Base-by-base conservation (phyloP, 495 filamentous ascomycete species). In the Podospora conica region DNA sequence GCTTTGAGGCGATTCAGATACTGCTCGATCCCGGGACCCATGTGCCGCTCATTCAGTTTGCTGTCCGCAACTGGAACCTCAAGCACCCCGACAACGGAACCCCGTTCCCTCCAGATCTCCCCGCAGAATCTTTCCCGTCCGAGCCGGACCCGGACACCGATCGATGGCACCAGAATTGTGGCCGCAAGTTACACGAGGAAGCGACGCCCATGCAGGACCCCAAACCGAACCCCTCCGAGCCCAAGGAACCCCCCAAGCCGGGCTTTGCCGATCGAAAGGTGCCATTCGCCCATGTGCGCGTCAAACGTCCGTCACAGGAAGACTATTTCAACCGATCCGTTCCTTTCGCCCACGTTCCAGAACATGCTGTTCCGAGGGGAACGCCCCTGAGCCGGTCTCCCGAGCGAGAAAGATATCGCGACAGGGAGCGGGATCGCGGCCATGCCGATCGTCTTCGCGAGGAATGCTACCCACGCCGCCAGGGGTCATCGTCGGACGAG, bases 1-100 rank as follows among this genome's bases (percentile, higher is more conserved):
- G 89, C 71, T 98, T 94, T 93, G 91, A 97, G 81, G 90, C 91
- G 2, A 92, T 98, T 18, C 92, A 98, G 77, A 79, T 96, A 28
- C 82, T 98, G 29, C 84, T 98, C 12, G 91, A 89, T 61, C 95
- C 96, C 2, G 88, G 92, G 67, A 91, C 94, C 71, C 94, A 98
- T 78, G 89, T 90, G 2, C 86, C 86, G 1, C 93, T 91, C 68
- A 73, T 98, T 9, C 93, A 93, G 70, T 88, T 86, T 69, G 92
- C 96, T 0, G 88, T 96, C 10, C 82, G 79, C 33, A 80, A 89
- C 53, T 96, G 91, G 82, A 84, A 85, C 60, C 84, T 98, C 54
- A 80, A 82, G 58, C 83, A 94, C 73, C 90, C 92, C 0, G 84
- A 86, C 54, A 90, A 87, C 3, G 87, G 88, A 0, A 75, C 82